phyloP scores from a whole-genome alignment of 345 rosid species.

The Dovyalis caffra region DNA sequence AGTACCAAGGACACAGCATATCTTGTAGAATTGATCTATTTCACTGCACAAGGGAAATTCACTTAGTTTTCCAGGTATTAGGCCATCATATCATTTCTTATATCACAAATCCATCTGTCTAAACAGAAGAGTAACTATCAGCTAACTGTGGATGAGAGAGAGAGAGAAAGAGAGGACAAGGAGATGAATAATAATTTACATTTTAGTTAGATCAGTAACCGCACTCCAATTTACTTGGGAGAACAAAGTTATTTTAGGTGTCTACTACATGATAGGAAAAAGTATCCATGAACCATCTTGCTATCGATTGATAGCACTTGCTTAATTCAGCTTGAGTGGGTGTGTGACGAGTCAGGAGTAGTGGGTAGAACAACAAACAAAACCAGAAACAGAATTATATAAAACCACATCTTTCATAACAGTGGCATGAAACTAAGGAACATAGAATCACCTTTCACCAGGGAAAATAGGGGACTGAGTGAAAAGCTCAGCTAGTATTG shows the following conservation, averaged over 20 bases:
- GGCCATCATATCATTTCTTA: background rate
- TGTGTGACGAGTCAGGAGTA: too few relatives aligned
- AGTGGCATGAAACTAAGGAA: background rate
- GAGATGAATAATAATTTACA: background rate
- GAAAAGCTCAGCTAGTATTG: slow-evolving; percentile 90
- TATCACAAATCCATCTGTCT: background rate
- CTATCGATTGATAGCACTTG: too few relatives aligned
- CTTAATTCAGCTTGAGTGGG: too few relatives aligned
- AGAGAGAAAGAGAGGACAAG: background rate
- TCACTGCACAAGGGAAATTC: slow-evolving; percentile 50
- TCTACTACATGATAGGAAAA: background rate
- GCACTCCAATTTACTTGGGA: background rate
- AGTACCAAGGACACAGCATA: slow-evolving; percentile 76
- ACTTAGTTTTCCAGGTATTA: background rate
- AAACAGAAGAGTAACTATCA: background rate
- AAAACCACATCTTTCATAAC: background rate
- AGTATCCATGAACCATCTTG: background rate
- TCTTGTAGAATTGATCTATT: slow-evolving; percentile 86
- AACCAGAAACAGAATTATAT: background rate
- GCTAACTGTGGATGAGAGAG: background rate
- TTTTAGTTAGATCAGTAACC: background rate
- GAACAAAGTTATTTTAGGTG: background rate
- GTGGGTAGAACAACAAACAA: too few relatives aligned
- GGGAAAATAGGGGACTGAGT: slow-evolving; percentile 83
- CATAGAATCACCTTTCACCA: slow-evolving; percentile 73